Percentiles rank a stretch among this genome's conserved stretches.
Evolutionary conservation across 1,284 basidiomycete species (phyloP).

Genomic region (Spongispora temasekensis): DNA sequence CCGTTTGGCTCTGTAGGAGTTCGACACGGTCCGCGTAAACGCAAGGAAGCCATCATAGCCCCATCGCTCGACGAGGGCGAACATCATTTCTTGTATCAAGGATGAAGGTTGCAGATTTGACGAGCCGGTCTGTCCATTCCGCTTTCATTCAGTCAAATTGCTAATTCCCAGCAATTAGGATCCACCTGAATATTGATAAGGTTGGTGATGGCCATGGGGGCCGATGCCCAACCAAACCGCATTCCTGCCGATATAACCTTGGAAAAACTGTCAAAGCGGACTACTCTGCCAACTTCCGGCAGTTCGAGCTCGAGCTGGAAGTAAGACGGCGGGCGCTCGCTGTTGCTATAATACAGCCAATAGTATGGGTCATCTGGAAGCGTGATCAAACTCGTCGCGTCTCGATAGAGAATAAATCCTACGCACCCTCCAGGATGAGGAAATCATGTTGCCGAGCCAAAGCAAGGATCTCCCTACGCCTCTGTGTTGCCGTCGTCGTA

Average conservation of each 20-base stretch:
- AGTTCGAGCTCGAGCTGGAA: constrained; percentile 68
- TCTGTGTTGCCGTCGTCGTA: constrained; percentile 66
- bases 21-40: constrained; percentile 68
- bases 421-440: constrained; percentile 74
- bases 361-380: constrained; percentile 70
- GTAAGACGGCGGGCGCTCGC: constrained; percentile 65
- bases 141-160: neutral
- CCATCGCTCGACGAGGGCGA: constrained; percentile 72
- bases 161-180: constrained; percentile 8
- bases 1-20: constrained; percentile 76
- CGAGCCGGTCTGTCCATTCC: constrained; percentile 52
- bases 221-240: constrained; percentile 79
- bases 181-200: constrained; percentile 71
- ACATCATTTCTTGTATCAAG: constrained; percentile 72
- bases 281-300: constrained; percentile 65
- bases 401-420: neutral
- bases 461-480: constrained; percentile 73
- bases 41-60: constrained; percentile 72
- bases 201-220: constrained; percentile 68
- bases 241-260: constrained; percentile 84
- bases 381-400: neutral
- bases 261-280: constrained; percentile 83
- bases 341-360: neutral
- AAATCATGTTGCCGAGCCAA: constrained; percentile 74
- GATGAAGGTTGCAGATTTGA: constrained; percentile 78